Base-by-base conservation (phyloP, 805 yeast genomes). In the Ogataea neopini region DNA sequence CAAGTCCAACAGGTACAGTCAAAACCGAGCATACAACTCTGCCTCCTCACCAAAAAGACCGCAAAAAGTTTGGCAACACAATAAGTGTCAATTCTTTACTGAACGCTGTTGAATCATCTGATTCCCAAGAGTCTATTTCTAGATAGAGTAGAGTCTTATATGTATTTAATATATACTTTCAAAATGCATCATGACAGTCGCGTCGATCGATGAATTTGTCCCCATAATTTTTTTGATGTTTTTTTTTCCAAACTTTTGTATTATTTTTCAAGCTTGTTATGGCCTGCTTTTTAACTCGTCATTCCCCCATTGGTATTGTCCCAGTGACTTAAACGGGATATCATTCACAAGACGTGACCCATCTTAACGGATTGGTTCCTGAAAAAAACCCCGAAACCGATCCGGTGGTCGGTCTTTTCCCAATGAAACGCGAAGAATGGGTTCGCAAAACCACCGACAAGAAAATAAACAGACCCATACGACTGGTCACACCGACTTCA, bases 1-100 rank as follows among this genome's bases (percentile, higher is more conserved):
- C 20, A n/a, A 37, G 22, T n/a, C 14, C 29, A 14, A 32, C 40
- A 13, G 34, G n/a, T 14, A 41, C 40, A 14, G n/a, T 39, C 11
- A 34, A 42, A 11, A 18, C 11, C 11, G 46, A 32, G 25, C 25
- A 22, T 6, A 22, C 25, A 17, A 15, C 34, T n/a, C n/a, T 14
- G 6, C 9, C 29, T 9, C 23, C 25, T n/a, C 15, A 23, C 20
- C 35, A n/a, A 4, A 14, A 33, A 11, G 28, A n/a, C 11, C 41
- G 29, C 19, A 43, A 34, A 14, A 28, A 47, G 20, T 28, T 34
- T n/a, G 33, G 47, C 3, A 45, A 47, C 18, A 3, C 45, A 7
- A 49, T 54, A 22, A 54, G 54, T 28, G 48, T 54, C 20, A 52
- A 45, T 15, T 52, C 58, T 1, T 44, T 54, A 32, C 36, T 54